A percentile compares a stretch with the other conserved stretches of the same genome.
Conservation (phyloP, 192 early-diverging fungal species). For the Gonapodya sp. region DNA sequence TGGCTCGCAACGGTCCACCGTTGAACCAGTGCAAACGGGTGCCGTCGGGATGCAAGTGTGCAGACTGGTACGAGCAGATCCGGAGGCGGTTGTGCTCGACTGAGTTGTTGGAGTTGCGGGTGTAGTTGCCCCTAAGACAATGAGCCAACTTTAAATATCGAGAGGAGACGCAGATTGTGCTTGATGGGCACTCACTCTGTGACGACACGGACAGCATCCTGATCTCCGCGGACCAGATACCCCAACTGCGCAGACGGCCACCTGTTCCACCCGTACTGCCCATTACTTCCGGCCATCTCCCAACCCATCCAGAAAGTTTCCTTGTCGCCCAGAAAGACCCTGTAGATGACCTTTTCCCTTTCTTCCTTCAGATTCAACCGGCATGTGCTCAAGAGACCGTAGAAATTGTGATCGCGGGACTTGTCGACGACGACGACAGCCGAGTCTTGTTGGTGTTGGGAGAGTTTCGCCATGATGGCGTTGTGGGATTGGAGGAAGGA, state of each 20-base stretch:
- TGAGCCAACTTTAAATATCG: neutral
- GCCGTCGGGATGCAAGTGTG: neutral
- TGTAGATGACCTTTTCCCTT: neutral
- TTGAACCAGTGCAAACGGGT: neutral
- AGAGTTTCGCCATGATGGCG: neutral
- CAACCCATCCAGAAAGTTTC: constrained; percentile 17
- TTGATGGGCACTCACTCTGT: neutral
- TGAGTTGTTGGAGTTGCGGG: neutral
- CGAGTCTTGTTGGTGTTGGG: neutral
- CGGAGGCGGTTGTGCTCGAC: neutral
- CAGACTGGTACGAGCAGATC: neutral
- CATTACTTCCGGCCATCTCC: constrained; percentile 8
- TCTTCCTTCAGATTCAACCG: neutral
- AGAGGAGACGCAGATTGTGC: neutral
- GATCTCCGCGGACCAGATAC: neutral
- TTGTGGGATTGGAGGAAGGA: neutral
- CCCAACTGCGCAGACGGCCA: neutral
- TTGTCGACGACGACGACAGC: constrained; percentile 1
- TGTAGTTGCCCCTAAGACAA: neutral
- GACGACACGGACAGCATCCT: neutral
- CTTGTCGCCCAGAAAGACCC: constrained; percentile 13
- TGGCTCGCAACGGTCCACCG: neutral
- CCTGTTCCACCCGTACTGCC: neutral
- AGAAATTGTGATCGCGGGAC: neutral
- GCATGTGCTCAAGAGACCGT: neutral